Conservation (phyloP, 1,284 basidiomycete genomes). For the Pseudozyma sp. region DNA sequence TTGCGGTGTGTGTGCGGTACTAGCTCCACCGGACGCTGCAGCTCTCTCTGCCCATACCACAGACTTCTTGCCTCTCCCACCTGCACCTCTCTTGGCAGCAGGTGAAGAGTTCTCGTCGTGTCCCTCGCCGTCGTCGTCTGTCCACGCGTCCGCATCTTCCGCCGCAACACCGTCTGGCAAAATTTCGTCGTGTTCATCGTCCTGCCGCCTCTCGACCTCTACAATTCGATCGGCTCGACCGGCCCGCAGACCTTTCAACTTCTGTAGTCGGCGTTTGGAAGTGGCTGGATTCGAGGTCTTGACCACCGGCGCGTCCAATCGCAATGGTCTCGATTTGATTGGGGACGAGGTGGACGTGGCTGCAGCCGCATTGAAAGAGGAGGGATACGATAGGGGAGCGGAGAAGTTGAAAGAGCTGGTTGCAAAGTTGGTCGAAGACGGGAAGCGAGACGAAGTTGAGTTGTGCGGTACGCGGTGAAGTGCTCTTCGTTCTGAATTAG, state of each 20-base stretch:
- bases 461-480: conserved; percentile 8
- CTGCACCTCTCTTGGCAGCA: background rate
- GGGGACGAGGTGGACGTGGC: background rate
- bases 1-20: background rate
- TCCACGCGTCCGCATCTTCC: conserved; percentile 33
- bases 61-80: conserved; percentile 9
- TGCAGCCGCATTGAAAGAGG: background rate
- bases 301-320: conserved; percentile 11
- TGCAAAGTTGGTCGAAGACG: conserved; percentile 1
- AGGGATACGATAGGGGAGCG: conserved; percentile 15
- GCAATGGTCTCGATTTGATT: background rate
- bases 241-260: conserved; percentile 31
- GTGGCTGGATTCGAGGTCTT: conserved; percentile 31
- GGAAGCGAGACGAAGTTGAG: background rate
- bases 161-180: background rate
- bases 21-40: background rate
- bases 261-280: conserved; percentile 17
- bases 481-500: background rate
- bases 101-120: background rate
- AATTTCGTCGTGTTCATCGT: conserved; percentile 14
- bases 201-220: conserved; percentile 13
- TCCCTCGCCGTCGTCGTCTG: conserved; percentile 30
- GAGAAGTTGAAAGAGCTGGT: conserved; percentile 28
- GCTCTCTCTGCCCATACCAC: conserved; percentile 22
- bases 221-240: conserved; percentile 30